Evolutionary conservation across 2,329 filamentous ascomycete genomes (phyloP).

Genomic region (Amauroascus verrucosus): DNA sequence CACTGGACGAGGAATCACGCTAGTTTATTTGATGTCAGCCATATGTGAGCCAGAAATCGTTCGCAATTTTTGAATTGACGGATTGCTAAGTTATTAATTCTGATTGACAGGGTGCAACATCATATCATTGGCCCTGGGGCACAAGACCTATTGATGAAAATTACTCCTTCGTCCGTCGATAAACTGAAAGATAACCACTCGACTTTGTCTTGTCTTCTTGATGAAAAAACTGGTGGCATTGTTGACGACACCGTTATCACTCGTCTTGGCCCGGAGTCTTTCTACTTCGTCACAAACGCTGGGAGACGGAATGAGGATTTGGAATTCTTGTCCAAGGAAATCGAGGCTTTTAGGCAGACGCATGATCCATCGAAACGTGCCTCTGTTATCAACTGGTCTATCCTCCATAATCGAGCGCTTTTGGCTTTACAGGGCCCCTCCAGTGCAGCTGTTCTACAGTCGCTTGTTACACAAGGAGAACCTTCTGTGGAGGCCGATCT

Average conservation of each 20-base stretch:
- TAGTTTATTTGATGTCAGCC: slow-evolving; percentile 89
- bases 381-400: slow-evolving; percentile 54
- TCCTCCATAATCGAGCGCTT: slow-evolving; percentile 63
- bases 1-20: slow-evolving; percentile 78
- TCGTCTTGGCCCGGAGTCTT: slow-evolving; percentile 59
- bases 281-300: slow-evolving; percentile 93
- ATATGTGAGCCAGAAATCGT: slow-evolving; percentile 57
- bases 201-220: slow-evolving; percentile 74
- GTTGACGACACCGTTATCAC: slow-evolving; percentile 92
- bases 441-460: slow-evolving; percentile 57
- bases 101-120: slow-evolving; percentile 57
- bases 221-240: slow-evolving; percentile 73
- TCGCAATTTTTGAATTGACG: background rate
- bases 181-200: slow-evolving; percentile 57
- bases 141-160: slow-evolving; percentile 65
- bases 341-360: slow-evolving; percentile 49
- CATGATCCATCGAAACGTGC: slow-evolving; percentile 38
- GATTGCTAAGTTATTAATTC: slow-evolving; percentile 1
- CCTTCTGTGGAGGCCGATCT: slow-evolving; percentile 44
- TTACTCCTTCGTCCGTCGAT: slow-evolving; percentile 67
- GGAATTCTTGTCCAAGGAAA: slow-evolving; percentile 60
- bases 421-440: slow-evolving; percentile 83
- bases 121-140: slow-evolving; percentile 71
- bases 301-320: slow-evolving; percentile 83
- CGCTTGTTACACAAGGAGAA: slow-evolving; percentile 45